Evolutionary conservation across 352 stramenopile genomes (phyloP), one percentile per base, ranked within the genome.

Genomic region (Globisporangium splendens): DNA sequence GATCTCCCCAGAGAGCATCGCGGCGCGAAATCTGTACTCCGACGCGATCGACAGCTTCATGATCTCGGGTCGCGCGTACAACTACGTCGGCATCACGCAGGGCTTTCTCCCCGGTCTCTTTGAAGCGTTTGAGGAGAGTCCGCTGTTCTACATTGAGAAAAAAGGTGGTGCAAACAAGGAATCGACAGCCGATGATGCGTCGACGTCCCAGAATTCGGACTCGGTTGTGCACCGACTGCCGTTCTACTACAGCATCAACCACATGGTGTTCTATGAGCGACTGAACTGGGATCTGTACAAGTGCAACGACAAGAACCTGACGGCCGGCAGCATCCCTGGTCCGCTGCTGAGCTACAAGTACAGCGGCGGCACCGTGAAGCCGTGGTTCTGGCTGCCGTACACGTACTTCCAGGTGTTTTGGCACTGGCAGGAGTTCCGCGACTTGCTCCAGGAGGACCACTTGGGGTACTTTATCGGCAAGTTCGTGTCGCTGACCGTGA

Each of bases 221-320:
- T 86, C 75, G 13, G 74, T 90, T 28, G 83, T 89, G 20, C 74
- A 83, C 42, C 79, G 81, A 15, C 63, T 93, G 60, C 83, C 81
- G 44, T 93, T 93, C 58, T 90, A 87, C 66, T 93, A 91, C 69
- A 90, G 78, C 49, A 89, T 93, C 64, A 93, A 93, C 62, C 83
- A 93, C 77, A 91, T 93, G 81, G 81, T 93, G 59, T 93, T 89
- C 62, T 93, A 93, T 67, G 81, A 93, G 59, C 77, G 83, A n/a
- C 72, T 91, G 75, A 93, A 91, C 59, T 93, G 79, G 81, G 83
- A 93, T 31, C 49, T 93, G 57, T 93, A 93, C 75, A 88, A 88
- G 61, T 93, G 83, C 68, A 86, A 83, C 20, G 77, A 89, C 63
- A 90, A 90, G 65, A 77, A 87, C 51, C 54, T 75, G 46, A 70